phyloP scores from a whole-genome alignment of 169 alveolate genomes.

The Cyclospora cayetanensis region DNA sequence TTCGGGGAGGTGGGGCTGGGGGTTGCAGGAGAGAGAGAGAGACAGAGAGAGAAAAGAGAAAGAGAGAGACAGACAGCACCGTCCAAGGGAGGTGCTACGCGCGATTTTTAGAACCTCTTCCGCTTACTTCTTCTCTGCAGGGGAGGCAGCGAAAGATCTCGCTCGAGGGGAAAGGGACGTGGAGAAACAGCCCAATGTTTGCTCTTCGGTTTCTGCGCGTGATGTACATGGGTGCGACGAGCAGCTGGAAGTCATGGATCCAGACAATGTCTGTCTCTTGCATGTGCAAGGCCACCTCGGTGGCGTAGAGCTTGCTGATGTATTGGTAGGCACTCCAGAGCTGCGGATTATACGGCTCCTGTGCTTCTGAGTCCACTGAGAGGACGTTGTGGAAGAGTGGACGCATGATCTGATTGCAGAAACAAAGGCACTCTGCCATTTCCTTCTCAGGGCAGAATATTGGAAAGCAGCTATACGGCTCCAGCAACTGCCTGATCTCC shows the following conservation, averaged over 20 bases:
- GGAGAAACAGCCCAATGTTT: conserved; percentile 89
- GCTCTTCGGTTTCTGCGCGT: conserved; percentile 58
- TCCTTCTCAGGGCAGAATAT: conserved; percentile 65
- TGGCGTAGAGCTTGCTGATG: conserved; percentile 52
- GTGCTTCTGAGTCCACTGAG: conserved; percentile 14
- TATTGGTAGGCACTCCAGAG: conserved; percentile 74
- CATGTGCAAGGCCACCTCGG: conserved; percentile 56
- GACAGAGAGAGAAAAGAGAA: neutral
- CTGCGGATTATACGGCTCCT: conserved; percentile 54
- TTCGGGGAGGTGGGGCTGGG: neutral
- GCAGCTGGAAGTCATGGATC: conserved; percentile 91
- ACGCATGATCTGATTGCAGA: conserved; percentile 71
- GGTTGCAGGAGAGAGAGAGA: neutral
- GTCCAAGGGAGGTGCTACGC: neutral
- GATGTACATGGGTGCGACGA: conserved; percentile 74
- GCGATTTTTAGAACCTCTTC: too few relatives aligned
- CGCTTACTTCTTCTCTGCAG: conserved; percentile 87
- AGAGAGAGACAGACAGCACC: neutral
- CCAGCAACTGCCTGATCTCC: conserved; percentile 48
- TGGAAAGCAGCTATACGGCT: conserved; percentile 66
- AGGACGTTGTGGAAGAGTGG: conserved; percentile 69
- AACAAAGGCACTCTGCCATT: conserved; percentile 52
- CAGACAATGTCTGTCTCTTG: conserved; percentile 83
- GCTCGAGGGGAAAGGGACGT: conserved; percentile 94
- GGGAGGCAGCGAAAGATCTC: conserved; percentile 91